A percentile compares a stretch with the other conserved stretches of the same genome.
These are phyloP conservation scores for Beverwykella pulmonaria DNA, from an alignment of 495 filamentous ascomycete species.

Conservation along the genomic window DNA sequence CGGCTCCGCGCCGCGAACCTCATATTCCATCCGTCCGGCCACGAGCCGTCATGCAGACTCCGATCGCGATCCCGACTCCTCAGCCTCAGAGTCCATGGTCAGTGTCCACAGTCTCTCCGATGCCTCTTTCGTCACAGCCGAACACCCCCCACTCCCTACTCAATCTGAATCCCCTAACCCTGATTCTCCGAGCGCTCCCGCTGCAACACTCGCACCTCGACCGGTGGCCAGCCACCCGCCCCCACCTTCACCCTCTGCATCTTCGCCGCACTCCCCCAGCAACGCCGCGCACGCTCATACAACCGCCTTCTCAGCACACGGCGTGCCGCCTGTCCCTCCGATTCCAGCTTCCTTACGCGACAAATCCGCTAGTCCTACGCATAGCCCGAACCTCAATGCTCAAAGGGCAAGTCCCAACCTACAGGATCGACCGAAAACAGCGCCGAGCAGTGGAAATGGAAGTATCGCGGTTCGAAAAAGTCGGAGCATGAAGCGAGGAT, in stretches of 20 bases:
- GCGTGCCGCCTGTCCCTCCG: conserved; percentile 36
- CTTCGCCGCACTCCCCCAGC: background rate
- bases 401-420: background rate
- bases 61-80: conserved; percentile 7
- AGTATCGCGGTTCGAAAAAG: conserved; percentile 21
- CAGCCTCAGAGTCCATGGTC: conserved; percentile 39
- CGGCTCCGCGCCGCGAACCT: conserved; percentile 39
- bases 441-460: conserved; percentile 21
- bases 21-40: conserved; percentile 18
- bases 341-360: conserved; percentile 31
- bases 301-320: conserved; percentile 2
- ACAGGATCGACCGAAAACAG: conserved; percentile 19
- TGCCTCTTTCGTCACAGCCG: conserved; percentile 26
- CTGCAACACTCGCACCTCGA: conserved; percentile 8
- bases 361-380: conserved; percentile 7
- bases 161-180: background rate
- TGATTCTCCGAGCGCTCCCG: conserved; percentile 1
- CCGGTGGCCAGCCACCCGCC: background rate
- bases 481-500: conserved; percentile 24
- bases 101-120: conserved; percentile 29
- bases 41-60: conserved; percentile 4
- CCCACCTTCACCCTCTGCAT: background rate
- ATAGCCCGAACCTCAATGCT: background rate
- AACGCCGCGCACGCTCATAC: conserved; percentile 9
- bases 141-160: conserved; percentile 3